Conservation (phyloP, 2,329 filamentous ascomycete species). For the Neurospora crassa region DNA sequence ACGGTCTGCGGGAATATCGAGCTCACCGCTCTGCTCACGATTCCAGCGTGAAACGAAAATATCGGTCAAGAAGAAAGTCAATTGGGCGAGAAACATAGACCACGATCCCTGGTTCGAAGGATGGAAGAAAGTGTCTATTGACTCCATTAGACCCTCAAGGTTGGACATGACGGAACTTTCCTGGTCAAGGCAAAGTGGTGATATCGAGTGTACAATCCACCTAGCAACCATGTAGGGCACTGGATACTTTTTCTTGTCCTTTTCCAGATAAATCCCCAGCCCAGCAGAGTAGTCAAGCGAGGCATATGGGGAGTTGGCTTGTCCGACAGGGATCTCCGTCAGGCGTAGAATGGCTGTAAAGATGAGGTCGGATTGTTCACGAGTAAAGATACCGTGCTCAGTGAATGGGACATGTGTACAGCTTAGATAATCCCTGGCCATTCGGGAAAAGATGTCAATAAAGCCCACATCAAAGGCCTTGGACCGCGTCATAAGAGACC, state of each 20-base stretch:
- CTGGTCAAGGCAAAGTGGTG: constrained; percentile 69
- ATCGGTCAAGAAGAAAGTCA: constrained; percentile 87
- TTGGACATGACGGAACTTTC: constrained; percentile 72
- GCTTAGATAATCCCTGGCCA: constrained; percentile 74
- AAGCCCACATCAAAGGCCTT: constrained; percentile 80
- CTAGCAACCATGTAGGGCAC: constrained; percentile 84
- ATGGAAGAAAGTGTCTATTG: constrained; percentile 97
- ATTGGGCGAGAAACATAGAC: constrained; percentile 82
- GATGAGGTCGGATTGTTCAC: constrained; percentile 82
- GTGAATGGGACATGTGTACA: constrained; percentile 70
- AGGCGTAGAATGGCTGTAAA: constrained; percentile 86
- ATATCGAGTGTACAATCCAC: constrained; percentile 88
- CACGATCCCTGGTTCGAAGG: constrained; percentile 90
- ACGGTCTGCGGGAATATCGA: constrained; percentile 73
- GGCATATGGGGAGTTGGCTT: constrained; percentile 88
- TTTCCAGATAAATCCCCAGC: constrained; percentile 75
- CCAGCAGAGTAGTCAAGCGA: constrained; percentile 76
- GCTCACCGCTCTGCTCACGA: constrained; percentile 83
- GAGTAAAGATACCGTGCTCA: constrained; percentile 83
- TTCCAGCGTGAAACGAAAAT: constrained; percentile 98
- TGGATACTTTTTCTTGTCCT: constrained; percentile 89
- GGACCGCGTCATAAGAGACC: constrained; percentile 86
- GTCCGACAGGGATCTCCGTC: constrained; percentile 91
- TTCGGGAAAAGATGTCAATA: constrained; percentile 78
- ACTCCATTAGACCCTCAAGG: constrained; percentile 85